Evolutionary conservation across 1,284 basidiomycete species (phyloP).

Genomic region (Abortiporus biennis): DNA sequence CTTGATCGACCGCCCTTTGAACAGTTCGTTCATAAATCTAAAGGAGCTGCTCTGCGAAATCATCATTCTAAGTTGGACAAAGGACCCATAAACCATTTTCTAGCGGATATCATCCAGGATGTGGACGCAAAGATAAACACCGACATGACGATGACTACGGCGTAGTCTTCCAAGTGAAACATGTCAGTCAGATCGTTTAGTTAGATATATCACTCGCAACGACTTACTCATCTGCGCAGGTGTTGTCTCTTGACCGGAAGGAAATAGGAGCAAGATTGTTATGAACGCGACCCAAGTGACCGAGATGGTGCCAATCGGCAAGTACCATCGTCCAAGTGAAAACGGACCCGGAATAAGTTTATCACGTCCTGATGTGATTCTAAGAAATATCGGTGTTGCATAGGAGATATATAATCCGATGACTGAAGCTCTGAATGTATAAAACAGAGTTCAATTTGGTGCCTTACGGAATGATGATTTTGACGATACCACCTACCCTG

Average conservation of each 20-base stretch:
- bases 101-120: constrained; percentile 63
- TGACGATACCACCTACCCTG: constrained; percentile 44
- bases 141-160: constrained; percentile 56
- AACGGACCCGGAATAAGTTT: constrained; percentile 55
- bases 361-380: constrained; percentile 59
- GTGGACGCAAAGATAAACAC: constrained; percentile 58
- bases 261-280: constrained; percentile 55
- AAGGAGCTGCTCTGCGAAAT: too few species aligned
- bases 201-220: background rate
- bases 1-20: too few species aligned
- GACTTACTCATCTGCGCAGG: constrained; percentile 51
- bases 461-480: background rate
- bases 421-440: constrained; percentile 48
- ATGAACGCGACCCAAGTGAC: constrained; percentile 65
- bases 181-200: constrained; percentile 1
- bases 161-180: constrained; percentile 41
- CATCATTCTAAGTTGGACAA: background rate
- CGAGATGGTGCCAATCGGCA: constrained; percentile 53
- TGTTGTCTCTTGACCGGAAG: constrained; percentile 34
- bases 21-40: too few species aligned
- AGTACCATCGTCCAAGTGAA: constrained; percentile 51
- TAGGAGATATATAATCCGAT: constrained; percentile 69
- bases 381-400: constrained; percentile 59
- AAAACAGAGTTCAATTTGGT: background rate
- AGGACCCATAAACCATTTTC: constrained; percentile 67